Percentiles rank a stretch among this genome's conserved stretches.
phyloP scores from a whole-genome alignment of 1,139 yeast genomes.

The Yarrowia galli region DNA sequence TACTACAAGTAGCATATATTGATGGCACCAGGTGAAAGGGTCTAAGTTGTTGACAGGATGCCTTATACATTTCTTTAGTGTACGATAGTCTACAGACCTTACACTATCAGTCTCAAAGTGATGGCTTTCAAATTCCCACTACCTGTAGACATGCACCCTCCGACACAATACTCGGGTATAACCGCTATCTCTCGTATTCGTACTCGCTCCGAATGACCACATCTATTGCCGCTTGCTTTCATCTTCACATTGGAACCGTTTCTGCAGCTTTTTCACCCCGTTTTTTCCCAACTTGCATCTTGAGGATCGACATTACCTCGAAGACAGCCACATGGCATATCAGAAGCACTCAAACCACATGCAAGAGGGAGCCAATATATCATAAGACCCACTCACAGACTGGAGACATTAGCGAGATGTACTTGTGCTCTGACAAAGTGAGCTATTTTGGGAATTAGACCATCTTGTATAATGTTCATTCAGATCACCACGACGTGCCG shows the following conservation, averaged over 20 bases:
- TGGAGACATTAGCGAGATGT: neutral
- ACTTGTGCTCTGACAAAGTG: neutral
- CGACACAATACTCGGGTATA: neutral
- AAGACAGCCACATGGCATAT: conserved; percentile 1
- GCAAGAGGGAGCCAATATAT: neutral
- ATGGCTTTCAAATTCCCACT: no score
- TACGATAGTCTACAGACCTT: no score
- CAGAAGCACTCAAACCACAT: neutral
- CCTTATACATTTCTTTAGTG: no score
- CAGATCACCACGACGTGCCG: no score
- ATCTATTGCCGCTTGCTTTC: neutral
- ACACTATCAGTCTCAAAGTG: no score
- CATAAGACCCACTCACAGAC: neutral
- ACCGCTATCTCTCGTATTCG: neutral
- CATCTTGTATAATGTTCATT: neutral
- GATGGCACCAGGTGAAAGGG: no score
- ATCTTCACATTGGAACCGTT: neutral
- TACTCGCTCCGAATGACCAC: neutral
- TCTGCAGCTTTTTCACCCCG: conserved; percentile 9
- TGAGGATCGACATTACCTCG: conserved; percentile 12
- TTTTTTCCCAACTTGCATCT: neutral
- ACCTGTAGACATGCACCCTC: no score
- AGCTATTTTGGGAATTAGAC: neutral
- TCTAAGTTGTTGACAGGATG: no score
- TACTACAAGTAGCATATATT: no score